A percentile compares a stretch with the other conserved stretches of the same genome.
These are phyloP conservation scores for Verticillium nonalfalfae DNA, from an alignment of 2,329 filamentous ascomycete species.

Conservation along the genomic window DNA sequence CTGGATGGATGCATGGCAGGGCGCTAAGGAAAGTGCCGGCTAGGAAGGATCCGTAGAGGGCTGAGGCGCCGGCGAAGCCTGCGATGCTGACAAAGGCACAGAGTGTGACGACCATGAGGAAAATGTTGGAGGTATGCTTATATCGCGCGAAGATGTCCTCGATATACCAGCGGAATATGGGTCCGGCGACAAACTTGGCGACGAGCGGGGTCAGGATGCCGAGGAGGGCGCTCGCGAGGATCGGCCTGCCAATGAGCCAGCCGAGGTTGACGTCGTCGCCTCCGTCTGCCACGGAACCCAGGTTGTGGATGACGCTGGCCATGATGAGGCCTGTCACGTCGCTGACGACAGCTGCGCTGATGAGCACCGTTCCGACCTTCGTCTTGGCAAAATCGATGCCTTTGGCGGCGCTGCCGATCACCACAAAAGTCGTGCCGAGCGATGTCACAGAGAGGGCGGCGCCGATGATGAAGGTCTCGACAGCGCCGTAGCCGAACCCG, in stretches of 20 bases:
- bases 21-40: constrained; percentile 30
- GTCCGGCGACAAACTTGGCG: constrained; percentile 30
- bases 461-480: constrained; percentile 17
- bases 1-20: constrained; percentile 25
- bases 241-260: constrained; percentile 28
- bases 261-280: constrained; percentile 20
- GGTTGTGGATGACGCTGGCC: constrained; percentile 20
- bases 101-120: constrained; percentile 25
- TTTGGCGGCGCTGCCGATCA: constrained; percentile 20
- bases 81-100: constrained; percentile 20
- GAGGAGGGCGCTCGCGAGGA: constrained; percentile 28
- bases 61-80: constrained; percentile 26
- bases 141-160: constrained; percentile 24
- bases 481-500: constrained; percentile 30
- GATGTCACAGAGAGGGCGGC: constrained; percentile 25
- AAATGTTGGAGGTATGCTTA: constrained; percentile 17
- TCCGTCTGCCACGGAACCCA: constrained; percentile 12
- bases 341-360: constrained; percentile 39
- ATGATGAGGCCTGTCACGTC: constrained; percentile 38
- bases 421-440: constrained; percentile 26
- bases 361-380: constrained; percentile 33
- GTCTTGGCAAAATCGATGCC: constrained; percentile 33
- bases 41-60: constrained; percentile 30
- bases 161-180: constrained; percentile 23
- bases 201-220: constrained; percentile 24